Base-by-base conservation (phyloP, 1,284 basidiomycete species). In the Sporisorium reilianum region DNA sequence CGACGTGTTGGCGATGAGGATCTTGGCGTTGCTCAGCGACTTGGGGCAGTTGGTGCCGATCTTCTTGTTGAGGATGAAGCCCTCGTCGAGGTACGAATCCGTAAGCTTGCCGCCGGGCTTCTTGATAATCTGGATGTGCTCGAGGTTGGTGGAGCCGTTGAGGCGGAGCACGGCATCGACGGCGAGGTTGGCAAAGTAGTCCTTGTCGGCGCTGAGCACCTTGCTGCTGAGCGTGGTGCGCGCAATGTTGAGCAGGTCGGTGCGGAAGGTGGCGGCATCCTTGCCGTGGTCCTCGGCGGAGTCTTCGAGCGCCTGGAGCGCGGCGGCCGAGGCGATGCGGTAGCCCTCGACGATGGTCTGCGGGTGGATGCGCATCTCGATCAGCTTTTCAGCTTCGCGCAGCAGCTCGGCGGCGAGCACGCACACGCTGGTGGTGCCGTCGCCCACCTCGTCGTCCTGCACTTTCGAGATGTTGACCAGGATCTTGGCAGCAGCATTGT, bases 381-480 rank as follows among this genome's bases (percentile, higher is more conserved):
- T 93, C 77, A 99, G 87, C 87, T 95, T 96, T 86, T 99, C 96
- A 6, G 96, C 97, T 86, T 98, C 97, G 64, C 97, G 87, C 74
- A 99, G 85, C 64, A 99, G 87, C 85, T 99, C 97, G 12, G 94
- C 90, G 1, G 95, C 93, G 11, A 99, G 87, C 1, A 99, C 95
- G 72, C 93, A 95, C 38, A 99, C 96, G 55, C 89, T 91, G 11
- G 95, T 99, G 25, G 95, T 99, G 28, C 97, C 97, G 86, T 98
- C 97, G 18, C 97, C 97, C 49, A 99, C 91, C 87, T 99, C 97
- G 85, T 99, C 97, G 83, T 99, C 97, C 87, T 99, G 97, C 18
- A 98, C 95, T 85, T 99, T 99, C n/a, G 94, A 96, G 85, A 99
- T 99, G 87, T 99, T 98, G 83, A 99, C 97, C 56, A 99, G 89